Conservation (phyloP, 2,329 filamentous ascomycete species). For the Diaporthe helianthi region DNA sequence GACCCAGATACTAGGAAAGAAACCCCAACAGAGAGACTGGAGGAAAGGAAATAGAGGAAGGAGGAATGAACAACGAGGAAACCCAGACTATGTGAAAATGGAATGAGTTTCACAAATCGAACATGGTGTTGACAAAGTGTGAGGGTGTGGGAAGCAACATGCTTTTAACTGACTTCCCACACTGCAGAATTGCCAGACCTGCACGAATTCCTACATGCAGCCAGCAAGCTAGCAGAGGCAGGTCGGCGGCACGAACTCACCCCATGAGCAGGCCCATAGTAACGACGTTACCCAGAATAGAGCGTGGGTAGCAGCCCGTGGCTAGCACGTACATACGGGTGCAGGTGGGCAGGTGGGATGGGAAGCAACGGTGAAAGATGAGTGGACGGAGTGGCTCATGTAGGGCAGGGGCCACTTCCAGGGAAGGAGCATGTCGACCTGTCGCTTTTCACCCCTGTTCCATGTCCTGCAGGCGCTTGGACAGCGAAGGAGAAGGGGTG, state of each 20-base stretch:
- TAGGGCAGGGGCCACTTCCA: conserved; percentile 9
- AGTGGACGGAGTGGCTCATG: conserved; percentile 32
- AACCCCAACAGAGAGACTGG: conserved; percentile 30
- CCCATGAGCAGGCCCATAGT: neutral
- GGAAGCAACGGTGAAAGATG: conserved; percentile 26
- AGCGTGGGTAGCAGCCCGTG: conserved; percentile 21
- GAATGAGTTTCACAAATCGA: conserved; percentile 27
- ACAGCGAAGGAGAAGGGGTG: conserved; percentile 18
- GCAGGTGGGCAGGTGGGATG: neutral
- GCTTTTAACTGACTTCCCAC: conserved; percentile 25
- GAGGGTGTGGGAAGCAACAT: conserved; percentile 7
- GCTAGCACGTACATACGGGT: conserved; percentile 3
- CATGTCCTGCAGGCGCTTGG: conserved; percentile 29
- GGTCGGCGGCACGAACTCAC: conserved; percentile 32
- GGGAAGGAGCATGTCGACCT: conserved; percentile 23
- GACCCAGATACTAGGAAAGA: conserved; percentile 30
- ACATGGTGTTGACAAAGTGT: neutral
- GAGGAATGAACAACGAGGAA: conserved; percentile 2
- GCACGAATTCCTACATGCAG: neutral
- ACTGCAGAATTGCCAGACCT: neutral
- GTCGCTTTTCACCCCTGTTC: neutral
- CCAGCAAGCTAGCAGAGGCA: neutral
- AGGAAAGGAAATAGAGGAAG: conserved; percentile 22
- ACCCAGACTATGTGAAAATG: conserved; percentile 24
- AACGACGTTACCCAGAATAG: conserved; percentile 31